Conservation (phyloP, 805 yeast genomes). For the Schizosaccharomyces pombe region DNA sequence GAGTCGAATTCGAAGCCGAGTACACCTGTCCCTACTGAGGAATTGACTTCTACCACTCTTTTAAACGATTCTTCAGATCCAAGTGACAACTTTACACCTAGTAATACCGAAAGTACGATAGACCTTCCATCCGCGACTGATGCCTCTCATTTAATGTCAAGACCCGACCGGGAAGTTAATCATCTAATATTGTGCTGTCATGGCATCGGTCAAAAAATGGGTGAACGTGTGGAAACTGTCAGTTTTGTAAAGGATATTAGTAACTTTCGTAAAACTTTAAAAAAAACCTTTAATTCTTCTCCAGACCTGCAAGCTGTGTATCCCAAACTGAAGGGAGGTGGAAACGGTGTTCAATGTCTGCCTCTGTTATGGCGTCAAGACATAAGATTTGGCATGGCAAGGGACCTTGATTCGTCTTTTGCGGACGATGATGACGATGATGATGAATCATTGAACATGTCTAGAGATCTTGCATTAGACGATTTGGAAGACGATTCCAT, state of each 20-base stretch:
- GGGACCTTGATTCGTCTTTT: neutral
- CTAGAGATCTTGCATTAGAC: slow-evolving; percentile 15
- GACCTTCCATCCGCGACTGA: neutral
- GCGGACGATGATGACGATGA: slow-evolving; percentile 18
- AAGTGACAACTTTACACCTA: slow-evolving; percentile 1
- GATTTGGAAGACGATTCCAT: slow-evolving; percentile 12
- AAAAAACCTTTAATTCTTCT: slow-evolving; percentile 9
- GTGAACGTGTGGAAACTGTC: slow-evolving; percentile 52
- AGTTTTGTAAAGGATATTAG: slow-evolving; percentile 39
- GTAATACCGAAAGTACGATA: neutral
- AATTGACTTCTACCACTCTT: neutral
- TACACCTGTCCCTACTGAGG: no score
- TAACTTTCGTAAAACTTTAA: slow-evolving; percentile 11
- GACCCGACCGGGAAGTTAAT: slow-evolving; percentile 20
- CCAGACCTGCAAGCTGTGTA: slow-evolving; percentile 10
- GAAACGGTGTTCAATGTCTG: slow-evolving; percentile 39
- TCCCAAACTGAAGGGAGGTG: slow-evolving; percentile 4
- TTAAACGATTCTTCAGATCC: neutral
- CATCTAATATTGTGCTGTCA: slow-evolving; percentile 72
- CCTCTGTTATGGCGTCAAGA: slow-evolving; percentile 84
- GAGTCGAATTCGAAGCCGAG: no score
- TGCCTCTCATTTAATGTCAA: neutral
- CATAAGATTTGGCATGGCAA: slow-evolving; percentile 12
- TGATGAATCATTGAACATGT: slow-evolving; percentile 11
- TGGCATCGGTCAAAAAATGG: slow-evolving; percentile 82